Base-by-base conservation (phyloP, 352 stramenopile species). In the Phytophthora pseudosyringae region DNA sequence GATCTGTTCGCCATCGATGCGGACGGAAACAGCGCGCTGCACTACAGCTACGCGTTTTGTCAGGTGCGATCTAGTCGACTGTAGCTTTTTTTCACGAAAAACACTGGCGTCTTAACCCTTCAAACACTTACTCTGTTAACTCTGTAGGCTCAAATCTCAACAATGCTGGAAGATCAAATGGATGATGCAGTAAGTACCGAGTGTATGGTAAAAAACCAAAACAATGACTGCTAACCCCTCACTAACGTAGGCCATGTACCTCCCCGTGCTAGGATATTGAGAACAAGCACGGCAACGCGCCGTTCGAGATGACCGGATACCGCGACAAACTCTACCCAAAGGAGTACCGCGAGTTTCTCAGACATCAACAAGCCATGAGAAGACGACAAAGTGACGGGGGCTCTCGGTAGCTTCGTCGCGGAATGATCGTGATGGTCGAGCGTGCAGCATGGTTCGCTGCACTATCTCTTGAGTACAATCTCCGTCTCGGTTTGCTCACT, bases 21-120 rank as follows among this genome's bases (percentile, higher is more conserved):
- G 4, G 35, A 76, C 13, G 81, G 78, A 5, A 92, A 88, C 43
- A 77, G 67, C 6, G 73, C 78, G 11, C 55, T 92, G 2, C 83
- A 92, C 53, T 90, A 92, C 55, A 79, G 75, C 52, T 92, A 92
- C 71, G 83, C 81, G 4, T 92, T 89, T 54, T 75, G 68, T 49
- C 71, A 76, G 43, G 79, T 87, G 64, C 12, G 16, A 39, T 29
- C 21, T 21, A 21, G 21, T 21, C 21, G 1, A 21, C 21, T 21
- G 21, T 36, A 25, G 1, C 4, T 29, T 59, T 39, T 39, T 15
- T 36, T n/a, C 13, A 25, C 2, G 26, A 3, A 45, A 26, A 12
- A 48, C 3, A 39, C 32, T 26, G 5, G 8, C 36, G 21, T 26
- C 13, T 32, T 60, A 28, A 46, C n/a, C n/a, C n/a, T n/a, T n/a